phyloP scores from a whole-genome alignment of 495 filamentous ascomycete species.

The Talaromyces ruber region DNA sequence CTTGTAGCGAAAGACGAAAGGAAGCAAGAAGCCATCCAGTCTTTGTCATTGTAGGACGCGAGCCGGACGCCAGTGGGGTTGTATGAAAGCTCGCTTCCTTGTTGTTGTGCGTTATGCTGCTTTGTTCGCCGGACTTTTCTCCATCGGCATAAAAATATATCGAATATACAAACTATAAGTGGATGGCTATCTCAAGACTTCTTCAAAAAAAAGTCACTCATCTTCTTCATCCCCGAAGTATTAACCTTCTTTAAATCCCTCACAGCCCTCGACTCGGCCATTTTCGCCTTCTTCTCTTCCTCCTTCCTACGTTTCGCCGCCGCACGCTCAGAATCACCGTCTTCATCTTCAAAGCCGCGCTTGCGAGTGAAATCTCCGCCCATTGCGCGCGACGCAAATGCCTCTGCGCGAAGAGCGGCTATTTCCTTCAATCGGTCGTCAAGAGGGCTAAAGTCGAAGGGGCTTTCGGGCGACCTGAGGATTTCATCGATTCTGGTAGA shows the following conservation, averaged over 20 bases:
- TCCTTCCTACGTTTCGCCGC: constrained; percentile 55
- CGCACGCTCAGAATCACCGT: constrained; percentile 32
- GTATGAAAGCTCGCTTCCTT: too few relatives aligned
- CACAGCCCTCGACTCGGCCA: constrained; percentile 61
- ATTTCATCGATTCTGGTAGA: constrained; percentile 36
- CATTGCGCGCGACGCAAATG: constrained; percentile 52
- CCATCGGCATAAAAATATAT: background rate
- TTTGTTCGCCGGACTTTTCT: too few relatives aligned
- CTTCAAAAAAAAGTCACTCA: constrained; percentile 91
- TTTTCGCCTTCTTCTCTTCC: constrained; percentile 65
- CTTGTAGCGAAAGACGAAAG: background rate
- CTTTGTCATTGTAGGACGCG: background rate
- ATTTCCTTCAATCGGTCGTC: constrained; percentile 58
- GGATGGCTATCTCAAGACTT: constrained; percentile 16
- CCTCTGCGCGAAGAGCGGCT: constrained; percentile 57
- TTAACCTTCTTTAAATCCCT: constrained; percentile 81
- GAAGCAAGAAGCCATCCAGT: background rate
- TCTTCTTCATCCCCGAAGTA: constrained; percentile 88
- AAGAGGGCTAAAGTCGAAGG: constrained; percentile 61
- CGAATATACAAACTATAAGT: background rate
- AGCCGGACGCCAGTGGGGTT: too few relatives aligned
- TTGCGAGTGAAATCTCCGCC: constrained; percentile 67
- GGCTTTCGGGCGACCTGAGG: constrained; percentile 34
- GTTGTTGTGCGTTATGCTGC: too few relatives aligned
- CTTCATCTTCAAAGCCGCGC: constrained; percentile 60